These are phyloP conservation scores for Stephania japonica DNA, from an alignment of 164 flowering plant species.

Conservation along the genomic window DNA sequence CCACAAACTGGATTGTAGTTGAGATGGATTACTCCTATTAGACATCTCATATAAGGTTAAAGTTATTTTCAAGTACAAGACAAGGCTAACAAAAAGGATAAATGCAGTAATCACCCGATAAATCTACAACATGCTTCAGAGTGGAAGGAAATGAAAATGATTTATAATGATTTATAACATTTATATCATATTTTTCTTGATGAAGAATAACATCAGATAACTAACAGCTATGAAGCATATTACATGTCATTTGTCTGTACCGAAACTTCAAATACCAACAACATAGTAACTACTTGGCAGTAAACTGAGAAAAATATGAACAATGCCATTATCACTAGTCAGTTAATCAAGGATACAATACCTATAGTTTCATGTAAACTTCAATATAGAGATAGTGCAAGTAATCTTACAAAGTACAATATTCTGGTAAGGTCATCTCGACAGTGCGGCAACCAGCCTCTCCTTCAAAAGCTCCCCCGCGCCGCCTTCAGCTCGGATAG, in stretches of 20 bases:
- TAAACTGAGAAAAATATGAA: background rate
- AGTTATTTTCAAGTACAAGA: background rate
- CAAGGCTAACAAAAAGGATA: background rate
- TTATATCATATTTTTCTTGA: background rate
- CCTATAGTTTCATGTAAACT: background rate
- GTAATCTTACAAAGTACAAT: conserved; percentile 21
- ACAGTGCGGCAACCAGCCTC: conserved; percentile 48
- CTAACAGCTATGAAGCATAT: background rate
- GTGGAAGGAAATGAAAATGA: background rate
- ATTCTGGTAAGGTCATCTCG: conserved; percentile 28
- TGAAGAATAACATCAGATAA: background rate
- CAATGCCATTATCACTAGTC: background rate
- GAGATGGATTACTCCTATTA: background rate
- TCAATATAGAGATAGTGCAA: background rate
- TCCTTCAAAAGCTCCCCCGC: conserved; percentile 59
- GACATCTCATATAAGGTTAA: background rate
- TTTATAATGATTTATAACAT: background rate
- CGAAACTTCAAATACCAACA: background rate
- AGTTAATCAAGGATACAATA: background rate
- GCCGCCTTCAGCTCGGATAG: conserved; percentile 38
- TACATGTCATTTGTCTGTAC: background rate
- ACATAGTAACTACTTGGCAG: background rate
- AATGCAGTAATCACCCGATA: background rate
- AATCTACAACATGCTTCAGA: background rate
- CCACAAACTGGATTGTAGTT: no score